Conservation (phyloP, 2,329 filamentous ascomycete genomes). For the Arachnopeziza araneosa region DNA sequence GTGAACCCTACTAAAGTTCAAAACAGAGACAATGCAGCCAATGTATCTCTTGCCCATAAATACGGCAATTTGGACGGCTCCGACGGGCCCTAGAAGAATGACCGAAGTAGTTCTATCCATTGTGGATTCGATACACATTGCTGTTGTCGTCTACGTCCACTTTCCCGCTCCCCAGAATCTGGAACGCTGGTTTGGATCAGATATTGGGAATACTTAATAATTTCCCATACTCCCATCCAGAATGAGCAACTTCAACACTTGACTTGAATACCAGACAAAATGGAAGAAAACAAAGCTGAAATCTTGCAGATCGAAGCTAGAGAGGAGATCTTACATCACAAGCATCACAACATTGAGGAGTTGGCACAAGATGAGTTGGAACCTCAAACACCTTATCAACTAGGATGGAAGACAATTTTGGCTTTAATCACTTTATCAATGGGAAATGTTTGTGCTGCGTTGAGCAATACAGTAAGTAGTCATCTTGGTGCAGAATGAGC, state of each 20-base stretch:
- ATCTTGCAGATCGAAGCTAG: constrained; percentile 6
- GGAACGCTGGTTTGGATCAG: neutral
- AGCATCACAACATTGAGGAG: constrained; percentile 4
- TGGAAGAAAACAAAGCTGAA: constrained; percentile 9
- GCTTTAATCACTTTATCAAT: constrained; percentile 13
- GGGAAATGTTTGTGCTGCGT: constrained; percentile 14
- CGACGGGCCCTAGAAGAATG: neutral
- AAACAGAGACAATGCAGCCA: neutral
- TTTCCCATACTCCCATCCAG: neutral
- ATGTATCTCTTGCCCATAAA: neutral
- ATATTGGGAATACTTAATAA: neutral
- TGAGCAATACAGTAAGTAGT: constrained; percentile 13
- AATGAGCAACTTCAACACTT: neutral
- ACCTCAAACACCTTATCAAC: constrained; percentile 11
- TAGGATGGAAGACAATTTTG: constrained; percentile 13
- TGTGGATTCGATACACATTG: neutral
- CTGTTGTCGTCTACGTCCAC: neutral
- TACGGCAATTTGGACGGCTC: neutral
- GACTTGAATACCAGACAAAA: neutral
- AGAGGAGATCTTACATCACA: neutral
- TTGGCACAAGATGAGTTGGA: constrained; percentile 14
- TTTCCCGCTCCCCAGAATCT: neutral
- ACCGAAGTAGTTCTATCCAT: neutral
- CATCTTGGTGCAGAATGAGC: neutral
- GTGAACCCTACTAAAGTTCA: neutral